Evolutionary conservation across 306 rosid genomes (phyloP).

Genomic region (Morella rubra): DNA sequence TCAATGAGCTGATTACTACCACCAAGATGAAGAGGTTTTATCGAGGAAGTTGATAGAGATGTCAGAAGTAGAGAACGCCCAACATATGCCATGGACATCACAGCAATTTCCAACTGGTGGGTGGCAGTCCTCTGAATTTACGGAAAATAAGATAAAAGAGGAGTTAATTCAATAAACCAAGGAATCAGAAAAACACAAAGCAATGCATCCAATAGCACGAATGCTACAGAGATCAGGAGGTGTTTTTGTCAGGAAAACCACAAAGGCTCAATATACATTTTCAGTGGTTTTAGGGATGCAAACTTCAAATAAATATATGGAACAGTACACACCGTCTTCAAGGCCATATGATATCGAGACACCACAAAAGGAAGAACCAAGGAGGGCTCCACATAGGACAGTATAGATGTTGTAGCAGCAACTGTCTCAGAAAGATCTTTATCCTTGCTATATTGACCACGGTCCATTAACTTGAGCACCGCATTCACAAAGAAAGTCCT

Average conservation of each 20-base stretch:
- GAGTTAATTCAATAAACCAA: slow-evolving; percentile 33
- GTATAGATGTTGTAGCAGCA: slow-evolving; percentile 86
- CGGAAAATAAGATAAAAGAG: slow-evolving; percentile 43
- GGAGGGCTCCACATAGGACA: slow-evolving; percentile 90
- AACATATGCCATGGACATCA: slow-evolving; percentile 91
- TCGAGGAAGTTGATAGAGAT: slow-evolving; percentile 56
- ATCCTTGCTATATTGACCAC: slow-evolving; percentile 99
- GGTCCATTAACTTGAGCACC: slow-evolving; percentile 86
- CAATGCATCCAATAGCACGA: not conserved
- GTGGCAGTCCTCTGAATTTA: slow-evolving; percentile 96
- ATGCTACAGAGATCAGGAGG: slow-evolving; percentile 20
- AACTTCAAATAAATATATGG: slow-evolving; percentile 31
- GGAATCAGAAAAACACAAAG: slow-evolving; percentile 19
- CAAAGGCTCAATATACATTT: slow-evolving; percentile 5
- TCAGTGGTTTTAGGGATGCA: slow-evolving; percentile 21
- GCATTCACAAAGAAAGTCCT: slow-evolving; percentile 78
- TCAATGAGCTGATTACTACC: slow-evolving; percentile 58
- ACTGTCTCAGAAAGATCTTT: slow-evolving; percentile 93
- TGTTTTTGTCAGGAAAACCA: slow-evolving; percentile 12
- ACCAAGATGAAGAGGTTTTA: slow-evolving; percentile 51
- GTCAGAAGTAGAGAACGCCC: slow-evolving; percentile 85
- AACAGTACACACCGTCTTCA: slow-evolving; percentile 87
- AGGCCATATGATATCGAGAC: slow-evolving; percentile 93
- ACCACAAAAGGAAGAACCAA: slow-evolving; percentile 95
- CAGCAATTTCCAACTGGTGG: slow-evolving; percentile 98